Evolutionary conservation across 2,329 filamentous ascomycete genomes (phyloP), one percentile per base, ranked within the genome.

Genomic region (Alternaria atra): DNA sequence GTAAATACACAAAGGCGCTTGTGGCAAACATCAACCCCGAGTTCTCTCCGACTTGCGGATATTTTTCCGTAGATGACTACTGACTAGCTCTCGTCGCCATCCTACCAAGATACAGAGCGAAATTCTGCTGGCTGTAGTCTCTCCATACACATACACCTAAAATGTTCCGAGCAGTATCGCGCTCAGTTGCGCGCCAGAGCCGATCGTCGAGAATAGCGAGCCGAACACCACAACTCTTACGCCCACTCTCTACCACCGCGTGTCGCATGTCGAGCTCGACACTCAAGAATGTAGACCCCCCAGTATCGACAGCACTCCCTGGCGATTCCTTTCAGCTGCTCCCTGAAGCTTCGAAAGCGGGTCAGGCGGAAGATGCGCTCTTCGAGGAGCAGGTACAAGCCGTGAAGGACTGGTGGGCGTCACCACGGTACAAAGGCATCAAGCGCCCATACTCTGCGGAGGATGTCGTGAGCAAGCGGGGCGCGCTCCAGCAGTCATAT

Each of bases 391-490:
- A 97, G 77, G 84, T 98, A 53, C 86, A 90, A 72, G 90, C 95
- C 71, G 93, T 98, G 12, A 88, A 94, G 78, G 86, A 90, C 29
- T 98, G 94, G 95, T 99, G 94, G 94, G 86, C 87, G 20, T 90
- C 90, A 40, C 90, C 92, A 7, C 89, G 95, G 58, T 99, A 89
- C 77, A 86, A 90, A 67, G 94, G 92, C 61, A 97, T 98, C 83
- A 95, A 91, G 83, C 87, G 95, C 46, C 93, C 94, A 10, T 99
- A 98, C 79, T 91, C 90, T 17, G 91, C 93, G 1, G 91, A 90
- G 71, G 94, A 97, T 81, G 91, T 99, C 6, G 94, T 97, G 63
- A 93, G 91, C 80, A 98, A 98, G 84, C 87, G 95, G 63, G 95
- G 95, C 9, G 90, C 93, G 6, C 86, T 97, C 68, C 89, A 92